Conservation (phyloP, 2,329 filamentous ascomycete genomes). For the Venturia asperata region DNA sequence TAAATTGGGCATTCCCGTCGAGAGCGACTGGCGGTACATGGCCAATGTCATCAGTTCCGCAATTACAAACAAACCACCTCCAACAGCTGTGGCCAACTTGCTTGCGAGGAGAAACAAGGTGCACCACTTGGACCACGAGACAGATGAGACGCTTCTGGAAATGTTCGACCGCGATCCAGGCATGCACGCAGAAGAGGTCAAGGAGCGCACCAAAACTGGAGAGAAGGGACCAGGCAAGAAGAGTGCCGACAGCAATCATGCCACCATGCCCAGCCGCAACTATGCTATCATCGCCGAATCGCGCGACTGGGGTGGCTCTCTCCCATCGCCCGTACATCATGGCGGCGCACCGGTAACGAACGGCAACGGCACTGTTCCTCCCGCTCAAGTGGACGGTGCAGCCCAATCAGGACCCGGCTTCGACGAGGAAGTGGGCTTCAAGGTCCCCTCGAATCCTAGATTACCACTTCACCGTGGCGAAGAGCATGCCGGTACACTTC, state of each 20-base stretch:
- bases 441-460: constrained; percentile 52
- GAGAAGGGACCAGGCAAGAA: constrained; percentile 46
- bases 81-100: constrained; percentile 57
- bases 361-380: constrained; percentile 18
- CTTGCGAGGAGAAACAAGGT: constrained; percentile 58
- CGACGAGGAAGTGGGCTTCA: constrained; percentile 30
- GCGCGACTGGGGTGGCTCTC: constrained; percentile 21
- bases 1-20: constrained; percentile 48
- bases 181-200: constrained; percentile 23
- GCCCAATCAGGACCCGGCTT: constrained; percentile 14
- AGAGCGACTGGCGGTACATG: constrained; percentile 57
- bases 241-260: constrained; percentile 66
- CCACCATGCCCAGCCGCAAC: constrained; percentile 71
- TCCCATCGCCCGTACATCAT: constrained; percentile 22
- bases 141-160: constrained; percentile 57
- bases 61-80: constrained; percentile 62
- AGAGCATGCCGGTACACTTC: constrained; percentile 65
- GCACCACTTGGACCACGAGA: constrained; percentile 55
- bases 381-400: constrained; percentile 1
- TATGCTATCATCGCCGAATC: constrained; percentile 57
- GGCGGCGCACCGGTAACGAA: constrained; percentile 25
- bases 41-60: constrained; percentile 57
- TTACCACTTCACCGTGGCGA: constrained; percentile 69
- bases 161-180: constrained; percentile 56
- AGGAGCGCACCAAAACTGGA: constrained; percentile 25